Base-by-base conservation (phyloP, 1,139 yeast genomes). In the Diutina scorzettiae region DNA sequence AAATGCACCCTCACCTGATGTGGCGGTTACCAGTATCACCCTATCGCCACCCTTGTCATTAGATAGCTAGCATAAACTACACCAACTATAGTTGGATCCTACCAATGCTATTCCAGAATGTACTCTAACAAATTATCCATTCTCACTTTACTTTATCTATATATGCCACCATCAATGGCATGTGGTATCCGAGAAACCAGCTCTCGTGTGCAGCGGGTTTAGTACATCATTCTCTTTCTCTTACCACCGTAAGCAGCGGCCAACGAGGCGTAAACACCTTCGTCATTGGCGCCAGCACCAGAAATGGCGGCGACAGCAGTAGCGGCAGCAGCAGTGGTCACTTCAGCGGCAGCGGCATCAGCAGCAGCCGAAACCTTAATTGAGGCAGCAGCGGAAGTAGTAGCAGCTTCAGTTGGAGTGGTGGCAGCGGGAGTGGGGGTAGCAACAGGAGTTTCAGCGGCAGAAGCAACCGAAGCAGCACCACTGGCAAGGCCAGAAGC, bases 401-500 rank as follows among this genome's bases (percentile, higher is more conserved):
- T 25, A 19, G 37, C 18, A 20, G 8, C 27, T 5, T 12, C 25
- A 12, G 25, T 17, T 12, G 4, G 12, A 20, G 37, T 11, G 36
- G 2, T 23, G 24, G 24, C 36, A 19, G 24, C 36, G 32, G 12
- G 12, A 18, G 16, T 23, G 14, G 34, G 9, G 36, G 24, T 16
- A 21, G 18, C 27, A 14, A 18, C 27, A 6, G 2, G 3, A 33
- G 23, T 9, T 7, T 6, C 27, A 11, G 17, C 37, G n/a, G 18
- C 37, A 17, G 33, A 4, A 30, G 12, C 33, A 17, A 11, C 19
- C 4, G 33, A 17, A 14, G 18, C 51, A 48, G 49, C 31, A 4
- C 42, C 37, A 9, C 45, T 12, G 28, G 43, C 33, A 12, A 40
- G 25, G 19, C 42, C 20, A 3, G 45, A n/a, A 4, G 61, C 49